These are phyloP conservation scores for Pichia sp. DNA, from an alignment of 1,139 yeast species.

Conservation along the genomic window DNA sequence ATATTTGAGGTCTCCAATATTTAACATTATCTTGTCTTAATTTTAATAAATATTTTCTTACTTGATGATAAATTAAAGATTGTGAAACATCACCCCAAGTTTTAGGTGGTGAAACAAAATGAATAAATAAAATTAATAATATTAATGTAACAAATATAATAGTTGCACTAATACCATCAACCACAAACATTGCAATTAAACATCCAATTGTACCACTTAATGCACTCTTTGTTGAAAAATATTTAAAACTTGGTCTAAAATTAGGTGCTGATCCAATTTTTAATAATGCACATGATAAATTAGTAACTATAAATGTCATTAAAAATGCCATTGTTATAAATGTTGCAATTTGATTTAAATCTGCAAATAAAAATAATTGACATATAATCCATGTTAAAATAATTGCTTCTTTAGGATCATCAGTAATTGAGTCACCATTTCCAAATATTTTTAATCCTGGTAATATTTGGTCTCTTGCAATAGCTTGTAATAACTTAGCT, in stretches of 20 bases:
- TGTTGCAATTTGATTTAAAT: slow-evolving; percentile 89
- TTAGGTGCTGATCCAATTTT: slow-evolving; percentile 93
- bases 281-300: slow-evolving; percentile 83
- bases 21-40: slow-evolving; percentile 88
- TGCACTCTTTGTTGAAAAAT: slow-evolving; percentile 79
- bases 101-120: slow-evolving; percentile 87
- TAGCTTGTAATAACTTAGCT: slow-evolving; percentile 82
- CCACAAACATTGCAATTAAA: slow-evolving; percentile 83
- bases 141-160: slow-evolving; percentile 62
- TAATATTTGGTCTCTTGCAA: slow-evolving; percentile 76
- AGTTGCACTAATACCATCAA: slow-evolving; percentile 85
- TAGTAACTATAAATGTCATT: slow-evolving; percentile 91
- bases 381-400: slow-evolving; percentile 74
- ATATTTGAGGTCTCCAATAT: slow-evolving; percentile 95
- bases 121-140: slow-evolving; percentile 68
- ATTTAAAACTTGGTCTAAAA: slow-evolving; percentile 88
- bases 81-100: slow-evolving; percentile 98
- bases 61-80: slow-evolving; percentile 89
- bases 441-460: slow-evolving; percentile 68
- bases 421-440: slow-evolving; percentile 17
- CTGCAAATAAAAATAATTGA: slow-evolving; percentile 78
- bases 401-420: slow-evolving; percentile 57
- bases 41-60: slow-evolving; percentile 77
- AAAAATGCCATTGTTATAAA: slow-evolving; percentile 94
- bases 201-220: slow-evolving; percentile 65